These are phyloP conservation scores for Pseudotulostoma volvatum DNA, from an alignment of 495 filamentous ascomycete genomes.

Conservation along the genomic window DNA sequence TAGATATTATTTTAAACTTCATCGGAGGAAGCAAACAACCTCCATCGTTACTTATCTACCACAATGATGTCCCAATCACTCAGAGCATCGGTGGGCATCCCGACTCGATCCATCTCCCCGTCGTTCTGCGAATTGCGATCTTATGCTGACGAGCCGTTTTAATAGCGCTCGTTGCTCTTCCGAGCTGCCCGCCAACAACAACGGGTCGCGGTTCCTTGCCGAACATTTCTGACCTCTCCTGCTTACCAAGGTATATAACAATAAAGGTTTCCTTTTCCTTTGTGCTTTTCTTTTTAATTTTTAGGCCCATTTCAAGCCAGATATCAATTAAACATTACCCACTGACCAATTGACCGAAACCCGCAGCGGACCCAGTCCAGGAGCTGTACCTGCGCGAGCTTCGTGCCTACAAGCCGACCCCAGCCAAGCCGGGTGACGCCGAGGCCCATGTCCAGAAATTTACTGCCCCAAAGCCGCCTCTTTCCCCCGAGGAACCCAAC, in stretches of 20 bases:
- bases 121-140: conserved; percentile 3
- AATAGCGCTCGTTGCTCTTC: conserved; percentile 66
- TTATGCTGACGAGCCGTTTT: conserved; percentile 9
- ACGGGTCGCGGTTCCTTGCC: conserved; percentile 47
- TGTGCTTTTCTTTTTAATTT: too few relatives aligned
- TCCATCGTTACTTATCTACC: too few relatives aligned
- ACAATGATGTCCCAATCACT: conserved; percentile 54
- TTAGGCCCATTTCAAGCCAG: neutral
- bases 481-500: conserved; percentile 81
- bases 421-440: conserved; percentile 69
- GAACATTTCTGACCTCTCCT: conserved; percentile 56
- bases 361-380: conserved; percentile 80
- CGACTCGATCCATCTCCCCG: conserved; percentile 3
- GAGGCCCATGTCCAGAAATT: conserved; percentile 89
- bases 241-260: conserved; percentile 25
- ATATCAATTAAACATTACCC: neutral
- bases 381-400: conserved; percentile 94
- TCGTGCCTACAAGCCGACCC: conserved; percentile 74
- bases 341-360: neutral
- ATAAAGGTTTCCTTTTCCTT: too few relatives aligned
- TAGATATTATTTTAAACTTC: too few relatives aligned
- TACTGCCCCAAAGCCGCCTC: conserved; percentile 55
- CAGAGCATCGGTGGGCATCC: conserved; percentile 44
- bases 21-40: too few relatives aligned
- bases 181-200: conserved; percentile 58